phyloP scores from a whole-genome alignment of 257 asterid genomes.

The Paulownia fortunei region DNA sequence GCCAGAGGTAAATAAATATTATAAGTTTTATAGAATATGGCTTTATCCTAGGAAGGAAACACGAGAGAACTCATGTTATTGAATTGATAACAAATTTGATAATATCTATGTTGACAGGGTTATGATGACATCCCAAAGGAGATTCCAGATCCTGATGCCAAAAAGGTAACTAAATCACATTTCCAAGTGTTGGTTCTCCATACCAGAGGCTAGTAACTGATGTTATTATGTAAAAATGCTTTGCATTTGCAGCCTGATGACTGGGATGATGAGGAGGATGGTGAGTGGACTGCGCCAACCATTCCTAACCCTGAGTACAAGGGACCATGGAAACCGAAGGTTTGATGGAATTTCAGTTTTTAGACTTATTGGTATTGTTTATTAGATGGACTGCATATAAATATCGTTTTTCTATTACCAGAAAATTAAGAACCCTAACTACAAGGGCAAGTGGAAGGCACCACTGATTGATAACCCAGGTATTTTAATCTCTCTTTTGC shows the following conservation, averaged over 20 bases:
- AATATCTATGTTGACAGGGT: constrained; percentile 47
- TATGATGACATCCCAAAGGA: constrained; percentile 91
- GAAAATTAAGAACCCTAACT: constrained; percentile 90
- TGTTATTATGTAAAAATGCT: neutral
- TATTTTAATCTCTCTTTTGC: constrained; percentile 17
- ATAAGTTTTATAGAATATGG: neutral
- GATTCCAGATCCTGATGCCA: constrained; percentile 80
- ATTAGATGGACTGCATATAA: neutral
- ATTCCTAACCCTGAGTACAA: constrained; percentile 91
- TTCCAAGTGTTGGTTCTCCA: neutral
- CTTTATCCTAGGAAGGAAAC: neutral
- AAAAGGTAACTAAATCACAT: constrained; percentile 56
- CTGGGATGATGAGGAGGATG: constrained; percentile 96
- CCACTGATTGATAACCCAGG: constrained; percentile 95
- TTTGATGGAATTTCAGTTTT: constrained; percentile 33
- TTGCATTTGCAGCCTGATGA: constrained; percentile 77
- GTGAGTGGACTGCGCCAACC: constrained; percentile 90
- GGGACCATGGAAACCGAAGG: constrained; percentile 92
- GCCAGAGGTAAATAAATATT: constrained; percentile 64
- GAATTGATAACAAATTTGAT: neutral
- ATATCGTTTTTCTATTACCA: constrained; percentile 35
- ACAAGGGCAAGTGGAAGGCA: constrained; percentile 93
- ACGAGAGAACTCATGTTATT: neutral
- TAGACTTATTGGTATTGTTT: neutral
- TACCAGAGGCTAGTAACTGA: neutral